A percentile compares a stretch with the other conserved stretches of the same genome.
These are phyloP conservation scores for Trypanosoma lewisi DNA, from an alignment of 208 protist species.

Conservation along the genomic window DNA sequence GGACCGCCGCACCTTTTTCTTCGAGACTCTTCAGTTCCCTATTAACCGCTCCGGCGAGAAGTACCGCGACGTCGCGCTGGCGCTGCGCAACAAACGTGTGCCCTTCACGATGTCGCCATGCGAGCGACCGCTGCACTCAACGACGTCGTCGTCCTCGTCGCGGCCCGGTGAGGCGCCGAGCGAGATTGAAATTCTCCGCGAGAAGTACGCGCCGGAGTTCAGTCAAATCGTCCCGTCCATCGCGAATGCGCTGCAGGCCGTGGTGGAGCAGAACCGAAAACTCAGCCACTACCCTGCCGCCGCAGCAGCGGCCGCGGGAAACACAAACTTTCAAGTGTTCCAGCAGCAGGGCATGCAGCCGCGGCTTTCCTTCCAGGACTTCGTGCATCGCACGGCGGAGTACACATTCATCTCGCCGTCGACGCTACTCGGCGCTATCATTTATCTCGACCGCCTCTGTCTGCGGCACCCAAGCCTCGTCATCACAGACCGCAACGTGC, in stretches of 20 bases:
- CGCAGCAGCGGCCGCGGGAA: not conserved
- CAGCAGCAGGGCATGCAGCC: constrained; percentile 11
- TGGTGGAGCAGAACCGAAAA: constrained; percentile 46
- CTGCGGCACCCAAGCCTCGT: constrained; percentile 49
- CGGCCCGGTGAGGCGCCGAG: constrained; percentile 12
- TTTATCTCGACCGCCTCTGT: constrained; percentile 82
- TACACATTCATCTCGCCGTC: constrained; percentile 86
- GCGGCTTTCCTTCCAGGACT: constrained; percentile 32
- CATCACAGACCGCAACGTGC: constrained; percentile 61
- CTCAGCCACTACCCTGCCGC: constrained; percentile 32
- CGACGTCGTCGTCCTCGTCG: constrained; percentile 8
- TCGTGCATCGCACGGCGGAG: constrained; percentile 39
- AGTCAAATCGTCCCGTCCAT: constrained; percentile 72
- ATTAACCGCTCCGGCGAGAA: constrained; percentile 1
- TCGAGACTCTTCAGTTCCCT: constrained; percentile 40
- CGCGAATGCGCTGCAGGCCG: constrained; percentile 52
- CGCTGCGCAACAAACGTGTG: constrained; percentile 33
- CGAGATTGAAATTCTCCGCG: constrained; percentile 78
- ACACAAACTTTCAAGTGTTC: constrained; percentile 10
- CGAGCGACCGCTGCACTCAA: constrained; percentile 54
- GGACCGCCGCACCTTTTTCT: constrained; percentile 47
- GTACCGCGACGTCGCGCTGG: constrained; percentile 25
- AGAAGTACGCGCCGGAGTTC: constrained; percentile 85
- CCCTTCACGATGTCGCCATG: constrained; percentile 61
- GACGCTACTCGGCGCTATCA: constrained; percentile 64